Evolutionary conservation across 768 basidiomycete species (phyloP).

Genomic region (Mrakia blollopis): DNA sequence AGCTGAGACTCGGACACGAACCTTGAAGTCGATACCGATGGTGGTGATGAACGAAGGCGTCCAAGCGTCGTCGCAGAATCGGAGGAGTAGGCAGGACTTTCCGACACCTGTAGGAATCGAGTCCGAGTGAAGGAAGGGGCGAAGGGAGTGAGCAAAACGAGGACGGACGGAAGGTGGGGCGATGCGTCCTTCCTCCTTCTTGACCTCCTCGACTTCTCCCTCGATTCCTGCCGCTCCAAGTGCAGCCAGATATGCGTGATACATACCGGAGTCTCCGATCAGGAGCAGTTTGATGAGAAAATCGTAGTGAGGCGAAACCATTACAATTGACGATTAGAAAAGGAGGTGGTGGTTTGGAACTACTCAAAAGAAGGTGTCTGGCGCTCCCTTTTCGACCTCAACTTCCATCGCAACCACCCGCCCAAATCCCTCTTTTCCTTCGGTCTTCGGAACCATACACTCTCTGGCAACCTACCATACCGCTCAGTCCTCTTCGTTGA

Average conservation of each 20-base stretch:
- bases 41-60: slow-evolving; percentile 99
- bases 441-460: not conserved
- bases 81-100: slow-evolving; percentile 82
- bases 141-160: not conserved
- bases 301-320: slow-evolving; percentile 76
- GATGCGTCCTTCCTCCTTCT: not conserved
- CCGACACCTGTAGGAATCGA: slow-evolving; percentile 61
- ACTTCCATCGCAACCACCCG: not conserved
- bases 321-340: slow-evolving; percentile 8
- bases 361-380: too few species aligned
- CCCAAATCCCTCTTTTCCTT: not conserved
- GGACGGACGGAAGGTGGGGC: not conserved
- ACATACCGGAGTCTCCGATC: slow-evolving; percentile 87
- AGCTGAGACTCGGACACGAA: slow-evolving; percentile 1
- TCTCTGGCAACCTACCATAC: not conserved
- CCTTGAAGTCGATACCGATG: slow-evolving; percentile 57
- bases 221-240: not conserved
- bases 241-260: too few species aligned
- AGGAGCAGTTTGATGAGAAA: slow-evolving; percentile 83
- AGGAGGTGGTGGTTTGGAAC: too few species aligned
- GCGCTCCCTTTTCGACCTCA: too few species aligned
- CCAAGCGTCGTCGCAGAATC: slow-evolving; percentile 99
- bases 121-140: slow-evolving; percentile 38
- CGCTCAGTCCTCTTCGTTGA: slow-evolving; percentile 4
- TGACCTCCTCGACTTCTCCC: not conserved